Evolutionary conservation across 371 early-diverging fungal genomes (phyloP), one percentile per base, ranked within the genome.

Genomic region (Mucor indicus): DNA sequence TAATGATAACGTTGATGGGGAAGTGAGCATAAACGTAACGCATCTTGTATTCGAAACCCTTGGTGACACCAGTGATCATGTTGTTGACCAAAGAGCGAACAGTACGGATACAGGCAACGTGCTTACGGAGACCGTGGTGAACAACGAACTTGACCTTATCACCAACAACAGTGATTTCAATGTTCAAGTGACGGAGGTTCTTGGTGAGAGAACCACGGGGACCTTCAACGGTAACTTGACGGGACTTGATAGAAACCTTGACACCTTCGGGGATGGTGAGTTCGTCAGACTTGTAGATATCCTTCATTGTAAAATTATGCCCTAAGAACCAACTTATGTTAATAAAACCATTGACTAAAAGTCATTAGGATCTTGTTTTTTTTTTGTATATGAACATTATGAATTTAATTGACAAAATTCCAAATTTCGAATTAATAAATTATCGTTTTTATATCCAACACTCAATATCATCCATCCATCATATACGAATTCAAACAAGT

Each of bases 11-110:
- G 84, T 93, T 95, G 87, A 99, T 99, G 79, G 99, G 98, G 81
- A 99, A 99, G 84, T 99, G 99, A 57, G 98, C 97, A 68, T 98
- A 97, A 48, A 96, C 98, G 69, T 92, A 96, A 62, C 98, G 97
- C 93, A 99, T 89, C 85, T 93, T 96, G 91, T 98, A 99, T 76
- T 90, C 83, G 90, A 88, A 99, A 51, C 99, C 99, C 80, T 93
- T 92, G 72, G 96, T 98, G 61, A 97, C 98, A 77, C 99, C 99
- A 55, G 77, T 87, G 78, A 98, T 93, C 89, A 96, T 85, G 89
- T 99, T 99, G 77, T 86, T 82, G 69, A 99, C 91, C 76, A 93
- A 85, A 55, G 97, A 91, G 71, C 93, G 88, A 56, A 97, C 89
- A 48, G 99, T 99, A 62, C 96, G 96, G 76, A 99, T 90, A 83